Evolutionary conservation across 306 rosid species (phyloP).

Genomic region (Geum urbanum): DNA sequence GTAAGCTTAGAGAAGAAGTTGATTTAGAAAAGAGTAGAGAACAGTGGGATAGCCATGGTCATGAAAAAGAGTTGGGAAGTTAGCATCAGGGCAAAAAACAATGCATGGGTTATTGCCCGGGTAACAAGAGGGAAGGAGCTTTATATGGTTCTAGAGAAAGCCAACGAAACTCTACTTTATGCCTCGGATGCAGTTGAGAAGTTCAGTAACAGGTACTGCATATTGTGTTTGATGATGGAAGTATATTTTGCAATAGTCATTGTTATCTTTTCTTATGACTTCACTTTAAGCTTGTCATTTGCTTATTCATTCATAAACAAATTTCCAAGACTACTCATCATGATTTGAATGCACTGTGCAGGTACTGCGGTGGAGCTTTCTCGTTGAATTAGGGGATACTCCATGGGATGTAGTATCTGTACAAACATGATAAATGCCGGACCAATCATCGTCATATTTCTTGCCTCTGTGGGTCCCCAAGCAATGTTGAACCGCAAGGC

Average conservation of each 20-base stretch:
- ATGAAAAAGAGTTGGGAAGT: slow-evolving; percentile 77
- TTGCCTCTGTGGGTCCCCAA: neutral
- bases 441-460: neutral
- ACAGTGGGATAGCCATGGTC: slow-evolving; percentile 38
- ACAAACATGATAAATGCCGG: neutral
- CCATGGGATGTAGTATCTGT: neutral
- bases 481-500: neutral
- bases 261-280: neutral
- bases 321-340: neutral
- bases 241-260: neutral
- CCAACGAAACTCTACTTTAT: slow-evolving; percentile 81
- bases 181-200: slow-evolving; percentile 94
- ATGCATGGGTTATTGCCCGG: slow-evolving; percentile 87
- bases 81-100: slow-evolving; percentile 82
- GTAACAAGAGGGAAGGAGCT: slow-evolving; percentile 90
- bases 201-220: slow-evolving; percentile 76
- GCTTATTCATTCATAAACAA: neutral
- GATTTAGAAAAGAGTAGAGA: slow-evolving; percentile 78
- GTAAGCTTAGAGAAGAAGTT: slow-evolving; percentile 80
- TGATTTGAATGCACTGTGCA: slow-evolving; percentile 22
- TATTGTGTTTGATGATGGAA: slow-evolving; percentile 7
- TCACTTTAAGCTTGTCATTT: neutral
- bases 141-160: slow-evolving; percentile 91
- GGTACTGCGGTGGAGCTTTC: slow-evolving; percentile 87
- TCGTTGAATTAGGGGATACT: slow-evolving; percentile 57